Conservation (phyloP, 2,329 filamentous ascomycete genomes). For the Calonectria henricotiae region DNA sequence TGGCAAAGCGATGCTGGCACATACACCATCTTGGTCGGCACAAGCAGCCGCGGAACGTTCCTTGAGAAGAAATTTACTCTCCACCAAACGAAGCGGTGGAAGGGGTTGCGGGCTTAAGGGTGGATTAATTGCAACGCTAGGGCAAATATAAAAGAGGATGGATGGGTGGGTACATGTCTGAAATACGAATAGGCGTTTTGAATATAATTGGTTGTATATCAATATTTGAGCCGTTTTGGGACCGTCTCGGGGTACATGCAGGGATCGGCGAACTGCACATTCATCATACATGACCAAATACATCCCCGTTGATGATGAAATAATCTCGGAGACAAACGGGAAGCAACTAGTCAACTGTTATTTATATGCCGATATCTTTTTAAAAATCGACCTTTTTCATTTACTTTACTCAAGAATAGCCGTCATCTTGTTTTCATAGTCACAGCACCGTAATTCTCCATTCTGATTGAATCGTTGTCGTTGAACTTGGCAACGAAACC, state of each 20-base stretch:
- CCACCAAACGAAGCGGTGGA: conserved; percentile 40
- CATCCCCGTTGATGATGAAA: too few species aligned
- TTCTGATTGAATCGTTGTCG: too few species aligned
- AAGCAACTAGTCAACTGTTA: too few species aligned
- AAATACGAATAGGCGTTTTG: neutral
- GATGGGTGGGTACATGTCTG: neutral
- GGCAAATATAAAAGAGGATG: neutral
- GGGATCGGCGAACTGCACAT: neutral
- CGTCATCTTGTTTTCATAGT: too few species aligned
- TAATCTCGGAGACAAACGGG: too few species aligned
- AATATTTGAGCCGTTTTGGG: neutral
- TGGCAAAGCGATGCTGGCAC: conserved; percentile 60
- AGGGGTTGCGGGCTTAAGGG: conserved; percentile 33
- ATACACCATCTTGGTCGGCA: conserved; percentile 60
- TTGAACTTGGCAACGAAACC: neutral
- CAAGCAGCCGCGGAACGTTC: conserved; percentile 51
- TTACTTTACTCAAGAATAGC: too few species aligned
- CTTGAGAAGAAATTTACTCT: conserved; percentile 40
- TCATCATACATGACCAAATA: neutral
- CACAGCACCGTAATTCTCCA: too few species aligned
- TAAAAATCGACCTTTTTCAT: too few species aligned
- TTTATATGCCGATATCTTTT: too few species aligned
- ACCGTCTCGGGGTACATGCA: too few species aligned
- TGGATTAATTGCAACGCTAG: neutral
- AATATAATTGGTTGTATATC: neutral